Conservation (phyloP, 257 asterid species). For the Solanum etuberosum region DNA sequence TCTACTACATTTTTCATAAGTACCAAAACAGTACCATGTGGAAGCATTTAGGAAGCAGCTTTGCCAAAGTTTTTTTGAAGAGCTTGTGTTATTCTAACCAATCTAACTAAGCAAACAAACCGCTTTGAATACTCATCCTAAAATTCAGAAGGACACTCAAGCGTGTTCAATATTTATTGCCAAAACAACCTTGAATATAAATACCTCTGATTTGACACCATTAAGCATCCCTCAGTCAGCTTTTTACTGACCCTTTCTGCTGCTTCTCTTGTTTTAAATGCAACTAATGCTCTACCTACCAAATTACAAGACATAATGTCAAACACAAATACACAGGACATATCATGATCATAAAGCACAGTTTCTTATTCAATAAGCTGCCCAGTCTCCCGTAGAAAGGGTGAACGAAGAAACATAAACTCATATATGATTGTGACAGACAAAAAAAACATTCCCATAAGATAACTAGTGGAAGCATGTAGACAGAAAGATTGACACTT, state of each 20-base stretch:
- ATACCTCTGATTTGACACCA: constrained; percentile 63
- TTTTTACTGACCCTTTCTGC: constrained; percentile 32
- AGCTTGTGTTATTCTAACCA: background rate
- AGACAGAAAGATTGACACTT: background rate
- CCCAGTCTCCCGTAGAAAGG: background rate
- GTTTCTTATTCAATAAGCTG: background rate
- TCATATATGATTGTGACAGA: background rate
- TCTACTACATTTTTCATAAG: background rate
- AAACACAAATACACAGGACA: background rate
- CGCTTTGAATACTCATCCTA: background rate
- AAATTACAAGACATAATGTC: background rate
- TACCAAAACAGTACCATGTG: background rate
- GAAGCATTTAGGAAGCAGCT: background rate
- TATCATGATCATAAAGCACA: background rate
- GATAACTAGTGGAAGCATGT: background rate
- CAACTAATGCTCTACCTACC: constrained; percentile 72
- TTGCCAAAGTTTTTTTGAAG: background rate
- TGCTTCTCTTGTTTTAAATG: constrained; percentile 47
- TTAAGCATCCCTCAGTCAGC: constrained; percentile 53
- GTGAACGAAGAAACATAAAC: background rate
- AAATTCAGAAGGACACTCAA: background rate
- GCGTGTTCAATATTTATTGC: background rate
- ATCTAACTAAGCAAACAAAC: background rate
- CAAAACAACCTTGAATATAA: background rate
- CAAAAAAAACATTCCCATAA: background rate